Base-by-base conservation (phyloP, 352 stramenopile genomes). In the Pythium biforme region DNA sequence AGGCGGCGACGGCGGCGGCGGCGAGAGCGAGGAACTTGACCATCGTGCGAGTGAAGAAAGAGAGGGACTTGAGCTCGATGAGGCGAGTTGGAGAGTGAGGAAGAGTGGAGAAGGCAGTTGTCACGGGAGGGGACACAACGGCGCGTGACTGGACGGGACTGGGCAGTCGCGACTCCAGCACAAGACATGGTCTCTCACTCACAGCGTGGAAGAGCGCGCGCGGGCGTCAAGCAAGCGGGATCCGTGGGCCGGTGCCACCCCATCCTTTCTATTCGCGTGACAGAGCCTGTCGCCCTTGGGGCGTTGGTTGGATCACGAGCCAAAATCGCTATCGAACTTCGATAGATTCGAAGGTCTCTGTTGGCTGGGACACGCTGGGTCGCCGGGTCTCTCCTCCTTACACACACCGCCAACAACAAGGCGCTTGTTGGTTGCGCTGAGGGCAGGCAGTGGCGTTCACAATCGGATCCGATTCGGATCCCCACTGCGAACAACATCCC, bases 21-120 rank as follows among this genome's bases (percentile, higher is more conserved):
- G 70, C 70, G 61, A 70, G 66, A 39, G 65, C 47, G 51, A 83
- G 23, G 46, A 79, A 75, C 64, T 75, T 75, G 65, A 69, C 50
- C 74, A 83, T 82, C 51, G 37, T 66, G 47, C 7, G 7, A 11
- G 37, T 47, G 20, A 7, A 6, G 58, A 15, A 43, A n/a, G 37
- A n/a, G 37, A 55, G 11, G 19, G 52, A 57, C 60, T 59, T 64
- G 54, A 55, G 25, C 39, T 64, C 37, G 46, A 22, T 3, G 50
- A 37, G 22, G 62, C 55, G 27, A 64, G 52, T 69, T 60, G 62
- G 51, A 56, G 27, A 61, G 43, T 69, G 62, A 55, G 48, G 31
- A 43, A n/a, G 37, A 43, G 14, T 5, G 14, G 4, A 7, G 20
- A 31, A 48, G 39, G 20, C 19, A 23, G 40, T 47, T 25, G 40